A percentile compares a stretch with the other conserved stretches of the same genome.
These are phyloP conservation scores for Colletotrichum cordylinicola DNA, from an alignment of 2,329 filamentous ascomycete species.

Conservation along the genomic window DNA sequence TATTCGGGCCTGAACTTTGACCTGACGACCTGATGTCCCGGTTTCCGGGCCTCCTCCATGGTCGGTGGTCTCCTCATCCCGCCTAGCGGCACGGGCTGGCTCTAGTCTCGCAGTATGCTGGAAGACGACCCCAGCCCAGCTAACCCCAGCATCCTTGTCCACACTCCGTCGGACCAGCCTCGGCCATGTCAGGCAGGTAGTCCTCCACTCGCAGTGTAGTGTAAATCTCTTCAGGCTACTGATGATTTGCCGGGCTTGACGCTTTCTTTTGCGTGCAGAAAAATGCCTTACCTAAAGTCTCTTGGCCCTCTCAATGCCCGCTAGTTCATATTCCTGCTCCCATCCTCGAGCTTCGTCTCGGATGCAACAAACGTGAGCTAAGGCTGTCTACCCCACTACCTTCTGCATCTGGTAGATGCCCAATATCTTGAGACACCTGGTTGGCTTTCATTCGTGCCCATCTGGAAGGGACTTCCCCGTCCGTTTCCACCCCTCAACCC, in stretches of 20 bases:
- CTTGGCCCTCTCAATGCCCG: background rate
- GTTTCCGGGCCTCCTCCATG: background rate
- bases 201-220: background rate
- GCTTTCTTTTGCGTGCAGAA: constrained; percentile 12
- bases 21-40: background rate
- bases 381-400: background rate
- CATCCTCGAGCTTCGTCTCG: background rate
- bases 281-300: background rate
- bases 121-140: constrained; percentile 10
- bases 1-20: background rate
- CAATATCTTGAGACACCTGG: background rate
- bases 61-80: background rate
- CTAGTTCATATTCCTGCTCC: background rate
- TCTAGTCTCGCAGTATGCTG: background rate
- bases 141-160: constrained; percentile 11
- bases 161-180: background rate
- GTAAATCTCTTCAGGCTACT: background rate
- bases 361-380: constrained; percentile 6
- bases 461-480: background rate
- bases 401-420: background rate
- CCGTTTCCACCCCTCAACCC: background rate
- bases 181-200: background rate
- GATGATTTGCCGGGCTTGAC: background rate
- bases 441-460: background rate
- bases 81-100: background rate